Percentiles rank a stretch among this genome's conserved stretches.
phyloP scores from a whole-genome alignment of 495 filamentous ascomycete species.

The Aspergillus conjunctus region DNA sequence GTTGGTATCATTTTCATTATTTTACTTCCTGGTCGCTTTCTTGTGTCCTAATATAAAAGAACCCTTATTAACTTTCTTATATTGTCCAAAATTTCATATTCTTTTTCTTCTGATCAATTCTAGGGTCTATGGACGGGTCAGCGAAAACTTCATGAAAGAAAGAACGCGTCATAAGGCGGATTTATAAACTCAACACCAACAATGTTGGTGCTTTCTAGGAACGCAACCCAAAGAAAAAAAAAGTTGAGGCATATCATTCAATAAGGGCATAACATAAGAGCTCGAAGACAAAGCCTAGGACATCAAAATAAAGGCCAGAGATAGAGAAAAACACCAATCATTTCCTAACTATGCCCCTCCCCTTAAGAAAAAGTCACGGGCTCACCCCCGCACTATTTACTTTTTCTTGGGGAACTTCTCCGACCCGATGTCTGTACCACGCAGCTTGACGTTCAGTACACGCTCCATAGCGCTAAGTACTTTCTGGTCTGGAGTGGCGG shows the following conservation, averaged over 20 bases:
- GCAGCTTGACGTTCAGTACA: conserved; percentile 81
- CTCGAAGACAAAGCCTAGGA: conserved; percentile 22
- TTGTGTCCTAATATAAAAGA: conserved; percentile 46
- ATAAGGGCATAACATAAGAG: conserved; percentile 27
- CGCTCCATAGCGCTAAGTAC: conserved; percentile 78
- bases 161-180: background rate
- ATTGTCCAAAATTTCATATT: conserved; percentile 22
- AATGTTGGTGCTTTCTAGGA: conserved; percentile 39
- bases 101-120: background rate
- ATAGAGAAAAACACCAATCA: conserved; percentile 20
- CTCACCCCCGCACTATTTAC: conserved; percentile 40
- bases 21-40: conserved; percentile 35
- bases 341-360: conserved; percentile 26
- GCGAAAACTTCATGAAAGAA: background rate
- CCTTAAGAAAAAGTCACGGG: conserved; percentile 34
- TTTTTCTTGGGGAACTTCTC: conserved; percentile 76
- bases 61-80: conserved; percentile 30
- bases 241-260: conserved; percentile 28
- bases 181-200: background rate
- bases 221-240: conserved; percentile 20
- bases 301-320: conserved; percentile 23
- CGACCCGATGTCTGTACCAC: conserved; percentile 74
- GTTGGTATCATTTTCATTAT: conserved; percentile 41
- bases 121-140: background rate
- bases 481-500: conserved; percentile 83